Percentiles rank a stretch among this genome's conserved stretches.
These are phyloP conservation scores for Volvariella volvacea DNA, from an alignment of 1,284 basidiomycete genomes.

Conservation along the genomic window DNA sequence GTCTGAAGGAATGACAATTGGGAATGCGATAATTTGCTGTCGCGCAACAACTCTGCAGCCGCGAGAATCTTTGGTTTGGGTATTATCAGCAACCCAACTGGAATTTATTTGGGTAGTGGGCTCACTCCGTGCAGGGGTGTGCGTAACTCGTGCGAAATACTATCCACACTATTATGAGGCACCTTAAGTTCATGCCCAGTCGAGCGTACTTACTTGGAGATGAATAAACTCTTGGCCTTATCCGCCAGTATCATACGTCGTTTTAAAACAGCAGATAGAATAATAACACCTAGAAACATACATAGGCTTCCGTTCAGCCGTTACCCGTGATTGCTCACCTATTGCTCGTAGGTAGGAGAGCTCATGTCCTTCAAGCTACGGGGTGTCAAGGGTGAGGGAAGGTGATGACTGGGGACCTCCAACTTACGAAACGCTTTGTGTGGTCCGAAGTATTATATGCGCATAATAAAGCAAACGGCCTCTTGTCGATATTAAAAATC, in stretches of 20 bases:
- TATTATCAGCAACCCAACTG: conserved; percentile 7
- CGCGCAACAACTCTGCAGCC: conserved; percentile 82
- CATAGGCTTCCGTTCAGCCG: conserved; percentile 2
- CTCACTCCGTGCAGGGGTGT: conserved; percentile 83
- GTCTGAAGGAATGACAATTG: conserved; percentile 88
- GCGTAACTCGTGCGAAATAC: conserved; percentile 91
- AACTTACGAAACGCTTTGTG: conserved; percentile 69
- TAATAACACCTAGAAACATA: conserved; percentile 72
- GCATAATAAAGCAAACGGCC: conserved; percentile 88
- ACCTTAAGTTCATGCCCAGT: too few species aligned
- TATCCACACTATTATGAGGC: too few species aligned
- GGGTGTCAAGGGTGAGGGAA: conserved; percentile 3
- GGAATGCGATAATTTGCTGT: conserved; percentile 75
- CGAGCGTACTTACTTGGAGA: conserved; percentile 66
- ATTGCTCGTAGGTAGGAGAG: conserved; percentile 88
- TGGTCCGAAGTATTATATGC: conserved; percentile 83
- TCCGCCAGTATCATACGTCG: conserved; percentile 92
- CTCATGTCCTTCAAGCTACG: conserved; percentile 84
- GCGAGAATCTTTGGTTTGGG: conserved; percentile 62
- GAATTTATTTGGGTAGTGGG: conserved; percentile 8
- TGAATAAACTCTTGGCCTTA: conserved; percentile 87
- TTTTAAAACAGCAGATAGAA: conserved; percentile 89
- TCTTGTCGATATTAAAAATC: conserved; percentile 90
- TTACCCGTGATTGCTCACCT: conserved; percentile 30
- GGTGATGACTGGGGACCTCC: neutral